Base-by-base conservation (phyloP, 768 basidiomycete genomes). In the Lanmaoa pseudosensibilis region DNA sequence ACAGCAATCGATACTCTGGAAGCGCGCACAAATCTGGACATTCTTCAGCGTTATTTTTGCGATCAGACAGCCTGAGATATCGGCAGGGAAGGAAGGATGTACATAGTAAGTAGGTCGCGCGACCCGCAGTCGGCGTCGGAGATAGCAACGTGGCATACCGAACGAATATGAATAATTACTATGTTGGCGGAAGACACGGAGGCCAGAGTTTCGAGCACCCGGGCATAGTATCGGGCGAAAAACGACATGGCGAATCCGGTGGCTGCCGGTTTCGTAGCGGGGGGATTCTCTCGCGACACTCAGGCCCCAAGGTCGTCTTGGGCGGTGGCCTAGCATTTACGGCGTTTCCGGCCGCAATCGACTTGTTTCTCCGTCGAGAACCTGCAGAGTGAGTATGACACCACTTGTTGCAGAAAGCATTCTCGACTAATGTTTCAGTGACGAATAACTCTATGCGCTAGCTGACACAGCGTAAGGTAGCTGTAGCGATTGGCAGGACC, bases 141-240 rank as follows among this genome's bases (percentile, higher is more conserved):
- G n/a, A n/a, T n/a, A n/a, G n/a, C n/a, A n/a, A n/a, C n/a, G n/a
- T n/a, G n/a, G n/a, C n/a, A n/a, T n/a, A n/a, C n/a, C n/a, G n/a
- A n/a, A n/a, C n/a, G n/a, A n/a, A n/a, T n/a, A n/a, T n/a, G n/a
- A n/a, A n/a, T n/a, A n/a, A n/a, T n/a, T n/a, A n/a, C n/a, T n/a
- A n/a, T n/a, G n/a, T n/a, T n/a, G n/a, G n/a, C n/a, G n/a, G n/a
- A n/a, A n/a, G n/a, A n/a, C n/a, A n/a, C n/a, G n/a, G n/a, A n/a
- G n/a, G n/a, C n/a, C n/a, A n/a, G n/a, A n/a, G n/a, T n/a, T n/a
- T n/a, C n/a, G n/a, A n/a, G n/a, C n/a, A n/a, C n/a, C n/a, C n/a
- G n/a, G n/a, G n/a, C n/a, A n/a, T 58, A 97, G 95, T 98, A 97
- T 74, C 93, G 96, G 44, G 95, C 93, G 10, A 94, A 87, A 74